Evolutionary conservation across 2,329 filamentous ascomycete genomes (phyloP), one percentile per base, ranked within the genome.

Genomic region (Fusarium keratoplasticum): DNA sequence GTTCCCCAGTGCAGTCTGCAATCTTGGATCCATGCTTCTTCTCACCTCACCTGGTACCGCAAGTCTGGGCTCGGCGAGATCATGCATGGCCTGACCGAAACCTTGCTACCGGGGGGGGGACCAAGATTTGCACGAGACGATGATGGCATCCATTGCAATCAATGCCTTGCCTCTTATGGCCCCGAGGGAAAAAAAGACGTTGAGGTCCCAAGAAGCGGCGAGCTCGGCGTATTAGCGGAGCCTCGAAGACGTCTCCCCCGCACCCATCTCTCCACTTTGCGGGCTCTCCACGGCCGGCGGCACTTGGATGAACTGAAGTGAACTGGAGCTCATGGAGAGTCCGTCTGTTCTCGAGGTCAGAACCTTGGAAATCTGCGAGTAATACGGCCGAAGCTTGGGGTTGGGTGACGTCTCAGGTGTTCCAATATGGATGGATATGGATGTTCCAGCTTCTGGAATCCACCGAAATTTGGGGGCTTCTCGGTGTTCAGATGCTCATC

Each of bases 151-250:
- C 31, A 33, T 64, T 59, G 61, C 40, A 40, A 40, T n/a, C 40
- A 40, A 40, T n/a, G 33, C 18, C 36, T 40, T 13, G 18, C 18
- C 36, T 40, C 36, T 40, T 40, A n/a, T 10, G 50, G 62, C 38
- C 36, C 31, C 60, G 57, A 29, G 55, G 33, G 40, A 60, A 40
- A 60, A 69, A 64, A 67, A 66, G 66, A 61, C 61, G 66, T 75
- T 75, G 73, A 50, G 67, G 16, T 27, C 65, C 38, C 64, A 58
- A 64, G 58, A 65, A 57, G 59, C 72, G 68, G 69, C 73, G 38
- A 70, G 65, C 74, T 78, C 76, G 76, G 76, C 76, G 75, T 77
- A 78, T 78, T 78, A 77, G 76, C 76, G 76, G 76, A 78, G 76
- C 72, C 64, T 71, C 61, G 61, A 61, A 57, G 58, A 47, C 69